phyloP scores from a whole-genome alignment of 345 rosid genomes.

The Eutrema heterophyllum region DNA sequence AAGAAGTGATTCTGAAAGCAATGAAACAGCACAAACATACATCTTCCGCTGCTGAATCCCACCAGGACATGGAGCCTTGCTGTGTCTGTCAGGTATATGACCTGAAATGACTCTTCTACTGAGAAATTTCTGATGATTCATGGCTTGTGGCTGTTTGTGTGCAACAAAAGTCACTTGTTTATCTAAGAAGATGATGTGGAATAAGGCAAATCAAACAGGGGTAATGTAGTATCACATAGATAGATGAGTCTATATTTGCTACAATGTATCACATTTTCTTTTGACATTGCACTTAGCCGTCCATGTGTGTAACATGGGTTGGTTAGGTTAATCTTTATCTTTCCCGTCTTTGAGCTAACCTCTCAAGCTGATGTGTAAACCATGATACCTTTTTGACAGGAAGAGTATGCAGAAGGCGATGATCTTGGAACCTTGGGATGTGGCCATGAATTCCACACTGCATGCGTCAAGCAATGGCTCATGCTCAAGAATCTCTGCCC shows the following conservation, averaged over 20 bases:
- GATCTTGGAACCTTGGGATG: conserved; percentile 69
- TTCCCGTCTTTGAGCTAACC: neutral
- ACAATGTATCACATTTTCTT: neutral
- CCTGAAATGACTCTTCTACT: neutral
- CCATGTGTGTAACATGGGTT: neutral
- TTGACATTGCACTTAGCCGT: neutral
- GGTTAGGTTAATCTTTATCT: neutral
- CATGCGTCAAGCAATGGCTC: conserved; percentile 80
- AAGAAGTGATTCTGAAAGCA: conserved; percentile 54
- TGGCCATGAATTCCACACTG: conserved; percentile 77
- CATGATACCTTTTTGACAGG: conserved; percentile 41
- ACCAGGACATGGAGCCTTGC: conserved; percentile 69
- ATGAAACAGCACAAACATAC: conserved; percentile 49
- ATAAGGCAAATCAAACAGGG: neutral
- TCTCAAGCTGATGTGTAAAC: neutral
- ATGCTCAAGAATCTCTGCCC: conserved; percentile 84
- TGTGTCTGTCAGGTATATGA: conserved; percentile 79
- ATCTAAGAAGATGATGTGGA: neutral
- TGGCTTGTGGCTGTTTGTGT: neutral
- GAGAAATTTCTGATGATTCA: neutral
- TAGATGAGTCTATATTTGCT: neutral
- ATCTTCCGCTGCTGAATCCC: conserved; percentile 13
- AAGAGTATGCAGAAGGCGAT: conserved; percentile 69
- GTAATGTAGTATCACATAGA: neutral
- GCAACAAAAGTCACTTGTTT: neutral